phyloP scores from a whole-genome alignment of 2,329 filamentous ascomycete species.

The Chaetomiaceae sp. region DNA sequence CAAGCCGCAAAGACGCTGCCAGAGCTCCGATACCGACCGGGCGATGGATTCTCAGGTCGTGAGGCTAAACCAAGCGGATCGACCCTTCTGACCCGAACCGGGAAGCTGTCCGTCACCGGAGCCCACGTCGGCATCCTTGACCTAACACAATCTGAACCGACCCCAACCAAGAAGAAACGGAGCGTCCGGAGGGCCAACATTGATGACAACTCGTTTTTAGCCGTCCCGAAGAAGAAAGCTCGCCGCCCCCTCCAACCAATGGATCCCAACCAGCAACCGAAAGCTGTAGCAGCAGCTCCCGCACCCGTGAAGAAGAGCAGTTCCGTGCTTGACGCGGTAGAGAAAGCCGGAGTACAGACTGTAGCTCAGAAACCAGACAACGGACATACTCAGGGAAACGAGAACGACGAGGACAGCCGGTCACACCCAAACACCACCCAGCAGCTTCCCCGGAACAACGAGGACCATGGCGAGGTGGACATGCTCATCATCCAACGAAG shows the following conservation, averaged over 20 bases:
- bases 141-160: slow-evolving; percentile 19
- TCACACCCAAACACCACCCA: not conserved
- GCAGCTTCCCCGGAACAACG: too few relatives aligned
- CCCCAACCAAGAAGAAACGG: slow-evolving; percentile 3
- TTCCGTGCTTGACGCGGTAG: not conserved
- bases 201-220: slow-evolving; percentile 13
- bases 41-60: slow-evolving; percentile 25
- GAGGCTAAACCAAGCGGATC: slow-evolving; percentile 22
- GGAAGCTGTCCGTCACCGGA: slow-evolving; percentile 6
- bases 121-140: slow-evolving; percentile 21
- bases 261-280: not conserved
- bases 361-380: not conserved
- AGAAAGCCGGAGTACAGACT: not conserved
- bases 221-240: slow-evolving; percentile 9
- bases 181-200: not conserved
- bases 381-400: not conserved
- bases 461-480: not conserved
- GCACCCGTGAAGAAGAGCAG: not conserved
- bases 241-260: slow-evolving; percentile 1
- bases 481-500: not conserved
- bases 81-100: slow-evolving; percentile 15
- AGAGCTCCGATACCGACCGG: slow-evolving; percentile 5
- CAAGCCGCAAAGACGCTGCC: not conserved
- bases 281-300: not conserved
- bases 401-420: not conserved